Base-by-base conservation (phyloP, 2,329 filamentous ascomycete genomes). In the Diaporthe batatas region DNA sequence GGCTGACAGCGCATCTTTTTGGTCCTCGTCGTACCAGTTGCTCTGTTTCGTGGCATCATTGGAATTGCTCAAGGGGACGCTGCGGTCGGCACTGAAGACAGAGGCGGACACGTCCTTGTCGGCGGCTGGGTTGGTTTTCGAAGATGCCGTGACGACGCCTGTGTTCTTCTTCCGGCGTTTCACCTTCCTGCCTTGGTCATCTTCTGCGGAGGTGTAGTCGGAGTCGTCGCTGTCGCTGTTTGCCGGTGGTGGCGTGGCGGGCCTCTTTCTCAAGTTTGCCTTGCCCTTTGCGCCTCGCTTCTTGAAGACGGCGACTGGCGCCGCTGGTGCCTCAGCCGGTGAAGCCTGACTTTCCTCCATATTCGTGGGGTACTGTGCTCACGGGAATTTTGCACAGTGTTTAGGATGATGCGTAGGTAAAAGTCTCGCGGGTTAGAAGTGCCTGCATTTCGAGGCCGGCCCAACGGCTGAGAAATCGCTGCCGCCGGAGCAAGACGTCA, bases 11-110 rank as follows among this genome's bases (percentile, higher is more conserved):
- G 79, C 80, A 62, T 87, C 87, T 58, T 84, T 83, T 32, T 86
- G 83, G n/a, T 88, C 86, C 73, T 96, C 93, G 74, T 97, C 95
- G 82, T 93, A 96, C 95, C 95, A 98, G 81, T 97, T 94, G 71
- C 89, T 92, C 55, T 91, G 89, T 79, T 97, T 98, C 1, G 96
- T 98, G 25, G 96, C 96, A 80, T 98, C 95, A 81, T 96, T 96
- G 78, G 89, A 89, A 75, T 87, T 87, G 77, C 90, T 86, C 77
- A 94, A 90, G 75, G 87, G 86, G 32, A 90, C 82, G 72, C 85
- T 87, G 76, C 91, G 87, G 81, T 94, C 88, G 72, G 91, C 89
- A 68, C 87, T 82, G 82, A 89, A 89, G 75, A 88, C 83, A 59
- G 89, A 88, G 12, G 80, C 80, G 16, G 80, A 57, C 36, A 73